Percentiles rank a stretch among this genome's conserved stretches.
phyloP scores from a whole-genome alignment of 805 yeast genomes.

The Starmerella stellata region DNA sequence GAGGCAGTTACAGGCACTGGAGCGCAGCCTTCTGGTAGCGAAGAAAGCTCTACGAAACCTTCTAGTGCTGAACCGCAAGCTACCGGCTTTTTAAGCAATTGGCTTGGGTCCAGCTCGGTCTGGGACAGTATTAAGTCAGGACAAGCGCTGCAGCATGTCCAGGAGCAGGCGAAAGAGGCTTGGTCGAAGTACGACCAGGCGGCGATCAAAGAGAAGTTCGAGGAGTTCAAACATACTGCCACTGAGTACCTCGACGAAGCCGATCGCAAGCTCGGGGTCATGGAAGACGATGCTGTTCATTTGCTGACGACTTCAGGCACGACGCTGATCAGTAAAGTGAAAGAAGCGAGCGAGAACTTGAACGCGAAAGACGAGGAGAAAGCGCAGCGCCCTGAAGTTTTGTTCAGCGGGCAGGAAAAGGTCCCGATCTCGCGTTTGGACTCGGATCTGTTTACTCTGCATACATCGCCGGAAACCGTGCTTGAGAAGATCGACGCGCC shows the following conservation, averaged over 20 bases:
- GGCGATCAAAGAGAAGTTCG: constrained; percentile 19
- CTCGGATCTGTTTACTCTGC: constrained; percentile 40
- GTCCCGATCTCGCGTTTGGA: constrained; percentile 39
- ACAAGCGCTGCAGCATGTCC: constrained; percentile 2
- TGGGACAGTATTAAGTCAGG: neutral
- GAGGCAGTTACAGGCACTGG: no score
- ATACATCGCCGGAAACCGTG: constrained; percentile 33
- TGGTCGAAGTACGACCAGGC: constrained; percentile 10
- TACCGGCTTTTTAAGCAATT: neutral
- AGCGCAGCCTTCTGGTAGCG: no score
- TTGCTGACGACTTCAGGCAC: constrained; percentile 42
- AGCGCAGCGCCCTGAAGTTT: constrained; percentile 20
- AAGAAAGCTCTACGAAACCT: no score
- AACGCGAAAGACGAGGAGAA: constrained; percentile 1
- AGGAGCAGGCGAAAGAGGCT: constrained; percentile 11
- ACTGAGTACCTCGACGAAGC: constrained; percentile 51
- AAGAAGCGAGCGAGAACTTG: constrained; percentile 22
- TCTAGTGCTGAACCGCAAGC: neutral
- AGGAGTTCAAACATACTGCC: constrained; percentile 28
- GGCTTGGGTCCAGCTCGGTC: neutral
- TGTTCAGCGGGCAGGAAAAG: constrained; percentile 26
- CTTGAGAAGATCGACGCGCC: constrained; percentile 22
- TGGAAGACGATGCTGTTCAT: constrained; percentile 52
- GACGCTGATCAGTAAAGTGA: constrained; percentile 27
- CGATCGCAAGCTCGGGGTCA: constrained; percentile 54